Conservation (phyloP, 768 basidiomycete species). For the Macrolepiota dolichaula region DNA sequence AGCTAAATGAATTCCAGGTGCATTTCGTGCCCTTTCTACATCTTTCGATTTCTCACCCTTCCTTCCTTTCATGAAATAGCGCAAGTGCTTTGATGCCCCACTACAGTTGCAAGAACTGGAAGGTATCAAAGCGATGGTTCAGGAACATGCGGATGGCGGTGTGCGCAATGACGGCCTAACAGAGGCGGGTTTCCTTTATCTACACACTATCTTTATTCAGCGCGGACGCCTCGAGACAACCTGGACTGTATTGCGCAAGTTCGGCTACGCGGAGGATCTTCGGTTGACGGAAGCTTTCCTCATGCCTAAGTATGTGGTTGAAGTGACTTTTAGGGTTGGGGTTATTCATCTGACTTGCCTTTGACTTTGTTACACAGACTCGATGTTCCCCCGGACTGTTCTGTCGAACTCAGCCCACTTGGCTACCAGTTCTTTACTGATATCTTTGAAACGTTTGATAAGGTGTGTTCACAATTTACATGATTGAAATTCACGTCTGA, state of each 20-base stretch:
- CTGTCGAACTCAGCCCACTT: slow-evolving; percentile 89
- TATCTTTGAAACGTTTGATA: slow-evolving; percentile 93
- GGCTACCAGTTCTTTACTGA: slow-evolving; percentile 98
- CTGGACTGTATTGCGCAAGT: slow-evolving; percentile 93
- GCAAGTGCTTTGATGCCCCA: slow-evolving; percentile 94
- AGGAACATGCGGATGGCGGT: slow-evolving; percentile 70
- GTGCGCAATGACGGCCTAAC: slow-evolving; percentile 82
- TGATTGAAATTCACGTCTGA: not conserved
- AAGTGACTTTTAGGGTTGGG: slow-evolving; percentile 11
- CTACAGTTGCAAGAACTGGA: slow-evolving; percentile 91
- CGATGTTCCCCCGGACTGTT: slow-evolving; percentile 91
- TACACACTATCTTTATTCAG: slow-evolving; percentile 97
- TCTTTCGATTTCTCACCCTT: slow-evolving; percentile 7
- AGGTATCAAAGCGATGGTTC: slow-evolving; percentile 93
- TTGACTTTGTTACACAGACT: slow-evolving; percentile 50
- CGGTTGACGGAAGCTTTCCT: slow-evolving; percentile 86
- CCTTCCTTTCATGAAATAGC: slow-evolving; percentile 35
- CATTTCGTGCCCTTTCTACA: slow-evolving; percentile 13
- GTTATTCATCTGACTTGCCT: not conserved
- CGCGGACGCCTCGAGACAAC: slow-evolving; percentile 94
- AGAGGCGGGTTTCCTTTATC: slow-evolving; percentile 88
- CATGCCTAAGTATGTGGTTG: slow-evolving; percentile 70
- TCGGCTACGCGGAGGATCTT: slow-evolving; percentile 95
- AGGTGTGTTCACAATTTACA: slow-evolving; percentile 40
- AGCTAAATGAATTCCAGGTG: slow-evolving; percentile 97